Percentiles rank a stretch among this genome's conserved stretches.
phyloP scores from a whole-genome alignment of 441 rosid genomes.

The Adansonia madagascariensis region DNA sequence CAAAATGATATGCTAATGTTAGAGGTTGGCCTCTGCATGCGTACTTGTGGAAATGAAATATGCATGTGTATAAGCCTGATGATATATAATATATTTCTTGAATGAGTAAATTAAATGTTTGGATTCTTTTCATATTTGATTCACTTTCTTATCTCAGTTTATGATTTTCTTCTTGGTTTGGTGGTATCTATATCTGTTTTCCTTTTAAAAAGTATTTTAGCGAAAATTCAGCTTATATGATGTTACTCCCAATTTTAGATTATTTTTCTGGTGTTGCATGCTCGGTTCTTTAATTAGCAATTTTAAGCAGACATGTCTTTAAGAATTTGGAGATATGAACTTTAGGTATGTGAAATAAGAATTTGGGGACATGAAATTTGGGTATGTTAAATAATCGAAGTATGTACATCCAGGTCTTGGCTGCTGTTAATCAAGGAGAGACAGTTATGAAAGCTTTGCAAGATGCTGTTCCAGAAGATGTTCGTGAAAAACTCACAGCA shows the following conservation, averaged over 20 bases:
- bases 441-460: constrained; percentile 80
- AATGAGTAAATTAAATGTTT: background rate
- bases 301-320: constrained; percentile 18
- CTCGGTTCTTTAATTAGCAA: background rate
- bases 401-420: constrained; percentile 67
- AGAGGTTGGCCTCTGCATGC: background rate
- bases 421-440: constrained; percentile 90
- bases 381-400: constrained; percentile 28
- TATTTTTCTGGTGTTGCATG: constrained; percentile 8
- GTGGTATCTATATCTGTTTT: background rate
- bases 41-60: background rate
- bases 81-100: constrained; percentile 6
- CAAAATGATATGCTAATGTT: constrained; percentile 12
- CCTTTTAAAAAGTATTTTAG: background rate
- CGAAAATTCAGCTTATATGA: constrained; percentile 5
- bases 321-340: background rate
- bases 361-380: constrained; percentile 9
- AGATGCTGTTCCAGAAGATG: constrained; percentile 95
- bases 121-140: constrained; percentile 18
- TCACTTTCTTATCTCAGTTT: background rate
- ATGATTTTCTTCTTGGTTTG: background rate
- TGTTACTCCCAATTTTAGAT: constrained; percentile 5
- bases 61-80: background rate
- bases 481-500: constrained; percentile 77
- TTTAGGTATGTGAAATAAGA: constrained; percentile 8